Evolutionary conservation across 805 yeast genomes (phyloP), one percentile per base, ranked within the genome.

Genomic region (Ogataea glucozyma): DNA sequence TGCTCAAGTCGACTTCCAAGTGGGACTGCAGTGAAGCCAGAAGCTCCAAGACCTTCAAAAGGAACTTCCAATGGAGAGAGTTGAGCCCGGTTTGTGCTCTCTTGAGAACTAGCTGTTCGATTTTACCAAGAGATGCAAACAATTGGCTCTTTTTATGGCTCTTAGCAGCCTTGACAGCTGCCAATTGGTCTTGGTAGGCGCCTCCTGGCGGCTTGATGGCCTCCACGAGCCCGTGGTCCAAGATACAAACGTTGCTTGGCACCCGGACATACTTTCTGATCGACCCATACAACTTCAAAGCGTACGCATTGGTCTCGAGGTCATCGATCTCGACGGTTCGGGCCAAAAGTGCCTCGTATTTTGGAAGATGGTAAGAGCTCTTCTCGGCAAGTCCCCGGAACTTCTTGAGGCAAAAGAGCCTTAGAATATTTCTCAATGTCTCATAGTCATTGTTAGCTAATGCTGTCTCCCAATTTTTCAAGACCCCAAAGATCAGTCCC

Each of bases 31-130:
- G 56, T 23, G 70, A 70, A 0, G 75, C 66, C 34, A 84, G 62
- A 18, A 81, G 61, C 6, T 73, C 72, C 31, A 84, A 56, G 39
- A 77, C 73, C 21, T 75, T 60, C 12, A 70, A 55, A 16, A 77
- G 65, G 4, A 72, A 61, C 51, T 75, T 81, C 95, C 93, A 85
- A 44, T 79, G 79, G 2, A n/a, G n/a, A n/a, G n/a, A n/a, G n/a
- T n/a, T n/a, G n/a, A 26, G 54, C 48, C 42, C 44, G 9, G 41
- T 26, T 8, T 43, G 17, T 20, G 58, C 46, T 33, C 62, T 49
- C 32, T 54, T 43, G 27, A 71, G 47, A 6, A 73, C 54, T 9
- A 54, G 46, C 4, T 61, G 60, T 45, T 79, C 79, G 6, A 84
- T 54, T 10, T 63, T 63, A 2, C 56, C 53, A 22, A 85, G 50